Conservation (phyloP, 352 stramenopile species). For the Phytopythium helicoides region DNA sequence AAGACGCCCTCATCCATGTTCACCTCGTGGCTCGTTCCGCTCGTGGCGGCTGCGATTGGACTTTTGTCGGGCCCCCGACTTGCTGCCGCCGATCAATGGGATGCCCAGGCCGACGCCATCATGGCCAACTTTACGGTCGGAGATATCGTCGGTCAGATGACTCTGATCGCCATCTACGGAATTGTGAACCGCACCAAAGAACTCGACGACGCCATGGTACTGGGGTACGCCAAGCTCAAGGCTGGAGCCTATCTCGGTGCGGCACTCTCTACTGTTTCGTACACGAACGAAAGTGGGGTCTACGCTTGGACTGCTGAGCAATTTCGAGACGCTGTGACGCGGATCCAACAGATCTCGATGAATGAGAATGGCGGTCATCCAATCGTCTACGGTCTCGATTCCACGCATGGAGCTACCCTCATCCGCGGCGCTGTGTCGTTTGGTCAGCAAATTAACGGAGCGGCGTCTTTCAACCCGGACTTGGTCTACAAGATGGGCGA, state of each 20-base stretch:
- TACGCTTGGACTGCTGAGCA: constrained; percentile 42
- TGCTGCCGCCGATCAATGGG: constrained; percentile 9
- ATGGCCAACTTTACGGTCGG: constrained; percentile 20
- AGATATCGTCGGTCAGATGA: constrained; percentile 83
- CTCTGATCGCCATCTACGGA: constrained; percentile 79
- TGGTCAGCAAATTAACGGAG: constrained; percentile 84
- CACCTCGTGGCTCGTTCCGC: too few species aligned
- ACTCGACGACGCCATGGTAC: constrained; percentile 56
- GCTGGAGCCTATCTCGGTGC: constrained; percentile 85
- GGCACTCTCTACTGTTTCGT: constrained; percentile 26
- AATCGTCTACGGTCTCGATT: constrained; percentile 81
- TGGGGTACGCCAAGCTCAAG: constrained; percentile 55
- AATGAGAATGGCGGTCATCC: constrained; percentile 48
- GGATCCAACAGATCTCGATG: constrained; percentile 65
- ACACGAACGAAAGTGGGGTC: constrained; percentile 8
- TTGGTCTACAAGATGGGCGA: constrained; percentile 49
- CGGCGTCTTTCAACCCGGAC: constrained; percentile 82
- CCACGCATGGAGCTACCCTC: constrained; percentile 79
- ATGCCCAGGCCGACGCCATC: constrained; percentile 10
- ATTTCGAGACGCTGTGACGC: constrained; percentile 48
- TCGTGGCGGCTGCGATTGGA: too few species aligned
- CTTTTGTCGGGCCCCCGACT: too few species aligned
- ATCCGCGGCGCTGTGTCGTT: constrained; percentile 64
- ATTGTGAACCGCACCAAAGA: constrained; percentile 58
- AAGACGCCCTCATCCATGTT: too few species aligned